These are phyloP conservation scores for Haematococcus sp. DNA, from an alignment of 139 green algal species.

Conservation along the genomic window DNA sequence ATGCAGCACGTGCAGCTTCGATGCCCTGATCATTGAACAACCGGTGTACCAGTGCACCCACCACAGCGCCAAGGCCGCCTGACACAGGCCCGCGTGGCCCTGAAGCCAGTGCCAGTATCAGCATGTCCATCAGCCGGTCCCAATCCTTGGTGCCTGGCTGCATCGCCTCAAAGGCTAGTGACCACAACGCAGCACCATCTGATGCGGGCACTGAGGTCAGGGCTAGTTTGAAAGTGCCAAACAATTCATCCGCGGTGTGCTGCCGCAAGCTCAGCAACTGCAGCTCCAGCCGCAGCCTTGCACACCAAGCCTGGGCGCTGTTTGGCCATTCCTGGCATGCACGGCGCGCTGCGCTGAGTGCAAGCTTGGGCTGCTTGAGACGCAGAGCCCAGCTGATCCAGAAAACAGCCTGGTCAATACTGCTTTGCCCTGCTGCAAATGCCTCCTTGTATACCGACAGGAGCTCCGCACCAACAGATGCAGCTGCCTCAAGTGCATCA, in stretches of 20 bases:
- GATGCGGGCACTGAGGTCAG: background rate
- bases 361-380: slow-evolving; percentile 27
- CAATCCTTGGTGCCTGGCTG: background rate
- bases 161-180: slow-evolving; percentile 2
- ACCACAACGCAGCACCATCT: background rate
- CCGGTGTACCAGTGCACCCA: slow-evolving; percentile 11
- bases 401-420: background rate
- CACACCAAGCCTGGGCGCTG: slow-evolving; percentile 14
- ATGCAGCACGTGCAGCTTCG: slow-evolving; percentile 46
- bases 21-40: slow-evolving; percentile 28
- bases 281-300: background rate
- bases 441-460: slow-evolving; percentile 14
- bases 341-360: slow-evolving; percentile 25
- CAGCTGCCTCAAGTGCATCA: background rate
- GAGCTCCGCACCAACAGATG: slow-evolving; percentile 22
- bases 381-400: slow-evolving; percentile 35
- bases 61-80: slow-evolving; percentile 3
- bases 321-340: slow-evolving; percentile 26
- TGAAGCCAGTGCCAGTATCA: background rate
- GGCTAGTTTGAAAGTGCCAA: background rate
- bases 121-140: slow-evolving; percentile 6
- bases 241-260: background rate
- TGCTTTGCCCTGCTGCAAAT: background rate
- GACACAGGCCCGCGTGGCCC: background rate
- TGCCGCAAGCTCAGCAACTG: background rate